These are phyloP conservation scores for Ramichloridium luteum DNA, from an alignment of 2,329 filamentous ascomycete genomes.

Conservation along the genomic window DNA sequence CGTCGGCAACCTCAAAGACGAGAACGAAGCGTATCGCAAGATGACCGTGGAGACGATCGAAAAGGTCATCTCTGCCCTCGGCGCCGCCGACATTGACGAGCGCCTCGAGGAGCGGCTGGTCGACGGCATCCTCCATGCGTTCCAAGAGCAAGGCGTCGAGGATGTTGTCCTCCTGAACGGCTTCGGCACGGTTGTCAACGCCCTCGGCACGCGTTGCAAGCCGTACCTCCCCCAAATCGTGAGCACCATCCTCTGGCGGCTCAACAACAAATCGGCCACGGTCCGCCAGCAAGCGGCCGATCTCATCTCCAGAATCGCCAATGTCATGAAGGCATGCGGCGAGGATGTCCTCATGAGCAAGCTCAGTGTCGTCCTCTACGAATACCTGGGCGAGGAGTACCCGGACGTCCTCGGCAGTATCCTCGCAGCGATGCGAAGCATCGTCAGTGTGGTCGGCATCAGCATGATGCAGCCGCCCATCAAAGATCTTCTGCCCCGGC, in stretches of 20 bases:
- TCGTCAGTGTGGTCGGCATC: slow-evolving; percentile 96
- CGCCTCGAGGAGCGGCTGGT: slow-evolving; percentile 86
- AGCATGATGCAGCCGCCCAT: slow-evolving; percentile 97
- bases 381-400: slow-evolving; percentile 97
- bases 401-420: slow-evolving; percentile 96
- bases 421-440: slow-evolving; percentile 82
- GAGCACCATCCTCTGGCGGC: slow-evolving; percentile 85
- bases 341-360: slow-evolving; percentile 95
- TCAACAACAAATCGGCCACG: slow-evolving; percentile 96
- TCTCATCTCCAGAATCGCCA: slow-evolving; percentile 88
- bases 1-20: slow-evolving; percentile 92
- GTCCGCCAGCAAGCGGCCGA: slow-evolving; percentile 95
- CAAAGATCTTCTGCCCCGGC: slow-evolving; percentile 82
- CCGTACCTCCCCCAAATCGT: slow-evolving; percentile 94
- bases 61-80: slow-evolving; percentile 85
- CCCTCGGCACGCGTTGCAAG: slow-evolving; percentile 85
- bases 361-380: slow-evolving; percentile 86
- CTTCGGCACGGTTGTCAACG: slow-evolving; percentile 95
- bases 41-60: slow-evolving; percentile 98
- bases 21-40: slow-evolving; percentile 94
- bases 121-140: slow-evolving; percentile 87
- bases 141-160: slow-evolving; percentile 96
- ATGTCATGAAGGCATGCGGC: slow-evolving; percentile 98
- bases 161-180: slow-evolving; percentile 94
- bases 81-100: slow-evolving; percentile 86